Evolutionary conservation across 2,329 filamentous ascomycete genomes (phyloP), one percentile per base, ranked within the genome.

Genomic region (Epichloe uncinata): DNA sequence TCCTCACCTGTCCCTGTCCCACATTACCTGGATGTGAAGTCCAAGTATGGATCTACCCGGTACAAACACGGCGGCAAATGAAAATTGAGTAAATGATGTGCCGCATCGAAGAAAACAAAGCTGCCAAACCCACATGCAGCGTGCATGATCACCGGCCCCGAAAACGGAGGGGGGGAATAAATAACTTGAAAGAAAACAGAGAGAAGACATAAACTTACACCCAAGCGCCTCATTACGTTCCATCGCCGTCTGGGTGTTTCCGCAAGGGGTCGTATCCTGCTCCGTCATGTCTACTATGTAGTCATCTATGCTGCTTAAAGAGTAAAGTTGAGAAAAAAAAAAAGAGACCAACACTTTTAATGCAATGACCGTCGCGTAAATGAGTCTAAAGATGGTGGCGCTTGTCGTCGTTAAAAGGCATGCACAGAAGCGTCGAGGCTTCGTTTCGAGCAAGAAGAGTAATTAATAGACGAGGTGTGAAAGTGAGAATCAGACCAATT

Each of bases 221-320:
- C 47, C 51, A 42, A 49, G 42, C 47, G 52, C 52, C 45, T 43
- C 49, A 49, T 52, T 37, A 40, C 45, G n/a, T 50, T 37, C 35
- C 45, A 11, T 45, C 42, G 33, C 42, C 38, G 22, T 42, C 16
- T 41, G 35, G 40, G 30, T 45, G 34, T 22, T 45, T 20, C 36
- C 45, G 40, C 12, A 52, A 40, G 34, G 43, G 42, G 57, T 41
- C 48, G 45, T 51, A 51, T 56, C 51, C 51, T 53, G 42, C 36
- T 48, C 42, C 36, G 26, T 50, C 37, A 47, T 50, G 34, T 41
- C 43, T 45, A 50, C 45, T 42, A 51, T 30, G 15, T 45, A 38
- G 15, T 20, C 45, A 34, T 51, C 20, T 45, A 48, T 45, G 42
- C 40, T 48, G 48, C 45, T 53, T 43, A 38, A 45, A 46, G 34